Percentiles rank a stretch among this genome's conserved stretches.
These are phyloP conservation scores for Fusarium liriodendri DNA, from an alignment of 2,329 filamentous ascomycete species.

Conservation along the genomic window DNA sequence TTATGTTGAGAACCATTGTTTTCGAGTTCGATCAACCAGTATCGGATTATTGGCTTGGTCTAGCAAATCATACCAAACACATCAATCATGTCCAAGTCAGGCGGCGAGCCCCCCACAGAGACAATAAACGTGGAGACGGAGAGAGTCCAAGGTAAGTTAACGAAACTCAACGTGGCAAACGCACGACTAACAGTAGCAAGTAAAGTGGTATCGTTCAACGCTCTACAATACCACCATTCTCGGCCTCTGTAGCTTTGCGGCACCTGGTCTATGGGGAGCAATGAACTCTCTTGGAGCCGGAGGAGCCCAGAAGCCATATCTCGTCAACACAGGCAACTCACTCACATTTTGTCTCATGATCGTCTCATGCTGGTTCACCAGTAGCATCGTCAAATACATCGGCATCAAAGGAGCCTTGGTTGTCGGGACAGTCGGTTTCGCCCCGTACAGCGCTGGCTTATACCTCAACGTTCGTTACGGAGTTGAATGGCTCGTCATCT, in stretches of 20 bases:
- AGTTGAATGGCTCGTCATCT: background rate
- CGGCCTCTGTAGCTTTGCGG: background rate
- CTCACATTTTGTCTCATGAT: constrained; percentile 59
- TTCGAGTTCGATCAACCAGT: background rate
- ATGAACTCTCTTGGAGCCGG: constrained; percentile 44
- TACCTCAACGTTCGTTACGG: background rate
- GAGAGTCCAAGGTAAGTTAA: background rate
- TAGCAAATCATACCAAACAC: background rate
- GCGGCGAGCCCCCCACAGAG: background rate
- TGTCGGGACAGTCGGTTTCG: constrained; percentile 55
- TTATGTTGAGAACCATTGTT: background rate
- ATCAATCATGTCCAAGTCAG: background rate
- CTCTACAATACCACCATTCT: background rate
- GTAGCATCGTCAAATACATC: constrained; percentile 30
- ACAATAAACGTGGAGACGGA: background rate
- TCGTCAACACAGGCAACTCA: constrained; percentile 70
- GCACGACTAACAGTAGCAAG: background rate
- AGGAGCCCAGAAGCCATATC: constrained; percentile 68
- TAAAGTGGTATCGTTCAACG: background rate
- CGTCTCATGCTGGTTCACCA: constrained; percentile 61
- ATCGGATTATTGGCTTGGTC: background rate
- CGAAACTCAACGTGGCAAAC: accelerated
- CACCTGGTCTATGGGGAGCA: constrained; percentile 34
- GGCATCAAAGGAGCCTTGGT: constrained; percentile 50
- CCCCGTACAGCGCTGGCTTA: background rate